Base-by-base conservation (phyloP, 1,284 basidiomycete genomes). In the Wallemia mellicola region DNA sequence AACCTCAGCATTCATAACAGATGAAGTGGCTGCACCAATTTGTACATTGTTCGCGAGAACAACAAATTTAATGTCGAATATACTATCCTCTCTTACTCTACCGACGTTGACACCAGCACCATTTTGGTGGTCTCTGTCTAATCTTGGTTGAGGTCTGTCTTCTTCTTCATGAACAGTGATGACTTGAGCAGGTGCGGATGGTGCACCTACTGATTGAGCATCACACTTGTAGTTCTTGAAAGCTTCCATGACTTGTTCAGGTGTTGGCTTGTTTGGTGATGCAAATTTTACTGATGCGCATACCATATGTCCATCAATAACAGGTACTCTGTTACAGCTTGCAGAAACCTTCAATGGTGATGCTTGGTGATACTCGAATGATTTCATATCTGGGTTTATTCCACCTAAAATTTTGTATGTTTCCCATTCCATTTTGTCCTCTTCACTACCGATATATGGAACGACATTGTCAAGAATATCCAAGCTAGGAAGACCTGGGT, bases 401-500 rank as follows among this genome's bases (percentile, higher is more conserved):
- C 81, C 85, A 28, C 94, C 94, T 26, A 99, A 80, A 67, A 99
- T 98, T 74, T 98, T 99, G 67, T 83, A 77, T 17, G 86, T 83
- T 73, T 99, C 92, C 89, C 88, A 95, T 70, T 99, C 92, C 64
- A 98, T 91, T 72, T 98, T 99, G 66, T 79, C 77, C 68, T 78
- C 76, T 69, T 99, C 92, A 38, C 91, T 87, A 33, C 78, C 73
- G 69, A 99, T 98, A 72, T 85, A 83, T 1, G 92, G 92, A 1
- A 99, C 83, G 68, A 99, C 76, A 72, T 99, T 98, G 74, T 96
- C 94, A 64, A 95, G 68, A 68, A 96, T 88, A 71, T 98, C 94
- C 61, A 99, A 76, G 60, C 78, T 78, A 48, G 87, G 74, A 0
- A 96, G 81, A 59, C 94, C 94, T 1, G 94, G 94, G 73, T 98